phyloP scores from a whole-genome alignment of 441 rosid genomes.

The Jatropha multifida region DNA sequence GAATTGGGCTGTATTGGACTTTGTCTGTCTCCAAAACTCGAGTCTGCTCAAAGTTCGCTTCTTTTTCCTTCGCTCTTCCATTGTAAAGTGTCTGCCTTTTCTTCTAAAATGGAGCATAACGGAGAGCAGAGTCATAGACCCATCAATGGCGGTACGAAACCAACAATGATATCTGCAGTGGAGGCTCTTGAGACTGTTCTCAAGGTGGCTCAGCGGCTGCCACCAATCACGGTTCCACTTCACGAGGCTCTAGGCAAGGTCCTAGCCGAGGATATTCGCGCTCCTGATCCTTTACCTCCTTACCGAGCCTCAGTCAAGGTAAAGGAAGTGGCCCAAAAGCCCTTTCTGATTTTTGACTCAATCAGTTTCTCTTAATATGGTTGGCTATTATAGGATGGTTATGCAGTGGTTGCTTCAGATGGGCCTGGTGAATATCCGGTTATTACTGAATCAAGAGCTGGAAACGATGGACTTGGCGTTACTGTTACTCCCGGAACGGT shows the following conservation, averaged over 20 bases:
- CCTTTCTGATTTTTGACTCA: neutral
- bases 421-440: conserved; percentile 96
- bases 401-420: conserved; percentile 91
- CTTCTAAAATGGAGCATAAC: neutral
- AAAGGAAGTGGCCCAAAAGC: neutral
- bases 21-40: neutral
- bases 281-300: conserved; percentile 91
- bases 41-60: neutral
- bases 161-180: conserved; percentile 50
- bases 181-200: conserved; percentile 66
- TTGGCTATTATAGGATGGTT: conserved; percentile 71
- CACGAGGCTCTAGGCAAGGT: conserved; percentile 78
- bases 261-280: conserved; percentile 73
- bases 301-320: conserved; percentile 92
- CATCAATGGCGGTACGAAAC: neutral
- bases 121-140: neutral
- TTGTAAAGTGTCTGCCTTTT: too few species aligned
- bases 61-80: neutral
- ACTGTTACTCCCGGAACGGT: conserved; percentile 82
- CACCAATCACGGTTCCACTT: conserved; percentile 52
- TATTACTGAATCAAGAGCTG: conserved; percentile 93
- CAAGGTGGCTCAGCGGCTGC: conserved; percentile 52
- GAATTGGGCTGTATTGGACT: too few species aligned
- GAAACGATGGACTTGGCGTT: conserved; percentile 87
- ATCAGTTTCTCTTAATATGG: too few species aligned